A percentile compares a stretch with the other conserved stretches of the same genome.
These are phyloP conservation scores for Theileria annulata DNA, from an alignment of 169 alveolate genomes.

Conservation along the genomic window DNA sequence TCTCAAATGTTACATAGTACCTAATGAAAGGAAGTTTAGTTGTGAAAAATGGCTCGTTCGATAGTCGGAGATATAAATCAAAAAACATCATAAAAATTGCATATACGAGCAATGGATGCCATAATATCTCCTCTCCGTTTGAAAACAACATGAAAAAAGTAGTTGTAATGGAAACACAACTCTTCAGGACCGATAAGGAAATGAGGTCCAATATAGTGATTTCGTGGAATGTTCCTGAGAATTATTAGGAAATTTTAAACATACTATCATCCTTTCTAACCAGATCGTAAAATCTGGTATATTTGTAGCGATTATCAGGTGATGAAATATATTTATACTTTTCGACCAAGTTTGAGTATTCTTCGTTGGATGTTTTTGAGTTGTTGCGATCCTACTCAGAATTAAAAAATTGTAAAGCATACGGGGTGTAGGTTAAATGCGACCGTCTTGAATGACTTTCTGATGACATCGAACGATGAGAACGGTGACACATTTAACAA, in stretches of 20 bases:
- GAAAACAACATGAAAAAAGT: conserved; percentile 26
- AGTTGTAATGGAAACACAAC: conserved; percentile 14
- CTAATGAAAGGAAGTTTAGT: conserved; percentile 39
- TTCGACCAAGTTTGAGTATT: conserved; percentile 30
- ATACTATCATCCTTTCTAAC: conserved; percentile 13
- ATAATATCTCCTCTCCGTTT: conserved; percentile 30
- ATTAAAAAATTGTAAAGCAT: neutral
- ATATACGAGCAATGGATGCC: conserved; percentile 32
- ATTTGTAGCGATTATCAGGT: conserved; percentile 29
- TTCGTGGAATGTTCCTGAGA: conserved; percentile 1
- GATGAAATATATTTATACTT: conserved; percentile 43
- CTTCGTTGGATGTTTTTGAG: conserved; percentile 19
- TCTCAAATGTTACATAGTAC: conserved; percentile 45
- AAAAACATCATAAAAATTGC: conserved; percentile 39
- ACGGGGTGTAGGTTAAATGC: conserved; percentile 64
- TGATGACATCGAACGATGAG: conserved; percentile 88
- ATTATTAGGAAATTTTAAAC: neutral
- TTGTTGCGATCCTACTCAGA: conserved; percentile 57
- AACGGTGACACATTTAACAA: conserved; percentile 86
- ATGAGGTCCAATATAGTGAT: conserved; percentile 38
- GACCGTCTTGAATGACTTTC: conserved; percentile 89
- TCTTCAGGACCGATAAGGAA: conserved; percentile 38
- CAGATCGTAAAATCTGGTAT: conserved; percentile 43
- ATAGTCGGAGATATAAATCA: conserved; percentile 52
- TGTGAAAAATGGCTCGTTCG: conserved; percentile 25